Conservation (phyloP, 108 stramenopile species). For the Cylindrotheca fusiformis region DNA sequence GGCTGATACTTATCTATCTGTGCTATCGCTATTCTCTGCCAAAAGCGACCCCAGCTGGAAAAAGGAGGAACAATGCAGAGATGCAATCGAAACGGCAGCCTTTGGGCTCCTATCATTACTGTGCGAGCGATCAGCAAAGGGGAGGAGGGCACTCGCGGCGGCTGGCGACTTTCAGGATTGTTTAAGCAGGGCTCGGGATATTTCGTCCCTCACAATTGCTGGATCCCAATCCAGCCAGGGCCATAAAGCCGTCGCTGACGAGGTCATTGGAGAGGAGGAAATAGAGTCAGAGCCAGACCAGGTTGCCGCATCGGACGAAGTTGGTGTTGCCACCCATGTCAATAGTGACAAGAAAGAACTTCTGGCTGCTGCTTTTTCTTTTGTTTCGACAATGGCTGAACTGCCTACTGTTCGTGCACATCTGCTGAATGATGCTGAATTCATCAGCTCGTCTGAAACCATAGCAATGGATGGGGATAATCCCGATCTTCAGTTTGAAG, state of each 20-base stretch:
- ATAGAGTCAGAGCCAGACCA: constrained; percentile 10
- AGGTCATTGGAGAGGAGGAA: constrained; percentile 4
- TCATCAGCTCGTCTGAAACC: constrained; percentile 32
- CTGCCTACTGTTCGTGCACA: constrained; percentile 6
- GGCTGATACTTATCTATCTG: constrained; percentile 55
- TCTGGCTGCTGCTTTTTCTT: constrained; percentile 22
- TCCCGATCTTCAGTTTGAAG: constrained; percentile 18
- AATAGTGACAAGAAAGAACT: constrained; percentile 28
- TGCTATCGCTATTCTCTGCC: constrained; percentile 49
- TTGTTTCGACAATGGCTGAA: constrained; percentile 32
- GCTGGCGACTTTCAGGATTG: constrained; percentile 22
- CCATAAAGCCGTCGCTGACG: constrained; percentile 7
- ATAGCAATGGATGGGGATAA: constrained; percentile 7
- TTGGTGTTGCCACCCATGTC: constrained; percentile 18
- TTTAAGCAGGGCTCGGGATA: constrained; percentile 29
- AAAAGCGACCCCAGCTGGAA: constrained; percentile 27
- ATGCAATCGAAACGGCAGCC: constrained; percentile 29
- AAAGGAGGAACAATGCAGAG: constrained; percentile 17
- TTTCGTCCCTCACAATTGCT: constrained; percentile 6
- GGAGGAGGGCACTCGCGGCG: constrained; percentile 31
- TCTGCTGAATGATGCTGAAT: constrained; percentile 16
- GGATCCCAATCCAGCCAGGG: constrained; percentile 9
- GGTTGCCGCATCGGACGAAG: constrained; percentile 14
- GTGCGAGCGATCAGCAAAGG: constrained; percentile 34
- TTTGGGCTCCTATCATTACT: constrained; percentile 36